Conservation (phyloP, 257 asterid species). For the Capsicum rhomboideum region DNA sequence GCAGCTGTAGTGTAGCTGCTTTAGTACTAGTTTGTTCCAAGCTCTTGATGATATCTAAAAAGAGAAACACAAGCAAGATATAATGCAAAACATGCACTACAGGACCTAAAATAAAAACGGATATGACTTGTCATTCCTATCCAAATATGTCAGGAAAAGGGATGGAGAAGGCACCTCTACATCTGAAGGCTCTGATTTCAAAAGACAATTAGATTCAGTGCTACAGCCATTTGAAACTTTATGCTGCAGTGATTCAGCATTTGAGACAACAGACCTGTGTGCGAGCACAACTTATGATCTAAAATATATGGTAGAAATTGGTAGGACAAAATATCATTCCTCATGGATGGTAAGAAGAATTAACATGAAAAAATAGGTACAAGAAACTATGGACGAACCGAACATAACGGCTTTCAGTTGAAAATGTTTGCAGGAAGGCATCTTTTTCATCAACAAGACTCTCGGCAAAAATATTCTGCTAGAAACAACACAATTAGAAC, state of each 20-base stretch:
- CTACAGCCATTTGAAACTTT: slow-evolving; percentile 27
- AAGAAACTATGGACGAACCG: slow-evolving; percentile 34
- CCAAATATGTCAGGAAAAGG: not conserved
- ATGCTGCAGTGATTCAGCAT: slow-evolving; percentile 40
- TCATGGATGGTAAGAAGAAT: not conserved
- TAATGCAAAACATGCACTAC: not conserved
- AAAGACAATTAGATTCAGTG: slow-evolving; percentile 19
- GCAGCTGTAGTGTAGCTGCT: not conserved
- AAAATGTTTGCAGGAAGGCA: slow-evolving; percentile 72
- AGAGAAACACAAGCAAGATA: not conserved
- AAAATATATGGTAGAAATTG: not conserved
- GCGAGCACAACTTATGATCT: slow-evolving; percentile 9
- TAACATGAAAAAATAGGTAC: not conserved
- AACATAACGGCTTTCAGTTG: slow-evolving; percentile 49
- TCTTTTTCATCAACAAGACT: slow-evolving; percentile 75
- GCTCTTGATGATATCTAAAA: not conserved
- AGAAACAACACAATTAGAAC: not conserved
- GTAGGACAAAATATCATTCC: not conserved
- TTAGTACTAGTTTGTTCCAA: not conserved
- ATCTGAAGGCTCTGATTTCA: slow-evolving; percentile 23
- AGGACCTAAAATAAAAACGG: not conserved
- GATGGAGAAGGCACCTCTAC: slow-evolving; percentile 46
- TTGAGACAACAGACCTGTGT: slow-evolving; percentile 53
- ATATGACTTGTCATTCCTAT: not conserved
- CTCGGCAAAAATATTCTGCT: slow-evolving; percentile 81